Percentiles rank a stretch among this genome's conserved stretches.
phyloP scores from a whole-genome alignment of 495 filamentous ascomycete species.

The Chaetomium cochliodes region DNA sequence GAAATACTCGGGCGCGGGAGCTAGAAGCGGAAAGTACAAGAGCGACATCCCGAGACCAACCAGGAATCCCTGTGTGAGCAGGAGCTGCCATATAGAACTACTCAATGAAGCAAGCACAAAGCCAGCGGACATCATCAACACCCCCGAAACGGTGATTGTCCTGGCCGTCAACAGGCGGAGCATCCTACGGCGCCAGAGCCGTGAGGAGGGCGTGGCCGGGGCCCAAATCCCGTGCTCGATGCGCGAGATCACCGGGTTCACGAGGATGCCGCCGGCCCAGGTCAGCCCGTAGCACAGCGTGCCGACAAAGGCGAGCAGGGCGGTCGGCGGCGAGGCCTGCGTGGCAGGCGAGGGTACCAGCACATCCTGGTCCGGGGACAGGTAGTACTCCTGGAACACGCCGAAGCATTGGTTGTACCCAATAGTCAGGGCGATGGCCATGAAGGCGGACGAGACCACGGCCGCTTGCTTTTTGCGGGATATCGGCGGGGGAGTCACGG shows the following conservation, averaged over 20 bases:
- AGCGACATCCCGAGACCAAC: conserved; percentile 50
- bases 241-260: conserved; percentile 50
- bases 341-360: conserved; percentile 35
- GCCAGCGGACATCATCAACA: conserved; percentile 38
- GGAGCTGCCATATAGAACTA: conserved; percentile 46
- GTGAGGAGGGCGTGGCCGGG: conserved; percentile 19
- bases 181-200: conserved; percentile 28
- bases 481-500: conserved; percentile 16
- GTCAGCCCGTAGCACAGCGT: conserved; percentile 50
- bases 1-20: conserved; percentile 51
- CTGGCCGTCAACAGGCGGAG: conserved; percentile 30
- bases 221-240: conserved; percentile 36
- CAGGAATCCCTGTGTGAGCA: conserved; percentile 51
- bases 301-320: conserved; percentile 51
- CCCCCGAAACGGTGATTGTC: conserved; percentile 38
- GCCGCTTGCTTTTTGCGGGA: conserved; percentile 45
- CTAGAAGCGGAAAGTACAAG: conserved; percentile 50
- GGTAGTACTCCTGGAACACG: conserved; percentile 52
- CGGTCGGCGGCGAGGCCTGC: conserved; percentile 36
- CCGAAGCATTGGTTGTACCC: conserved; percentile 52
- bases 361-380: conserved; percentile 42
- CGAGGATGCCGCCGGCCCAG: conserved; percentile 50
- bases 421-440: conserved; percentile 48
- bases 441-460: conserved; percentile 46
- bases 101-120: conserved; percentile 41